A percentile compares a stretch with the other conserved stretches of the same genome.
Evolutionary conservation across 2,329 filamentous ascomycete species (phyloP).

Genomic region (Xylaria sp.): DNA sequence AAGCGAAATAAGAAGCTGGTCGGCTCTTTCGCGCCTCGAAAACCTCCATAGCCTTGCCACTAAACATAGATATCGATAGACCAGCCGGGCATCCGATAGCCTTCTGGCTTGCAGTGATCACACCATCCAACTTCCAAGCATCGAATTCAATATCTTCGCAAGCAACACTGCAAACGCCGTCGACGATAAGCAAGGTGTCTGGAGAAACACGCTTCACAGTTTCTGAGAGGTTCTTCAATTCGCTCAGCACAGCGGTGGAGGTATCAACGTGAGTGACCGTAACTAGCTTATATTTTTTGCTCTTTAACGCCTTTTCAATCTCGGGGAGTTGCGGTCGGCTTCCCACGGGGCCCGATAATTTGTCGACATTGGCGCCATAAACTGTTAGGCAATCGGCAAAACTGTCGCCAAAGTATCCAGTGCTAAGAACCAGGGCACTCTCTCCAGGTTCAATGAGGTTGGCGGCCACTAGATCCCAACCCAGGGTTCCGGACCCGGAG

Average conservation of each 20-base stretch:
- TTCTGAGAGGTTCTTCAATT: constrained; percentile 85
- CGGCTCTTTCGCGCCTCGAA: constrained; percentile 85
- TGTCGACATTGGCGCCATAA: constrained; percentile 90
- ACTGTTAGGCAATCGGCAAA: constrained; percentile 92
- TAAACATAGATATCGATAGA: constrained; percentile 93
- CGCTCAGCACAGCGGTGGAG: constrained; percentile 93
- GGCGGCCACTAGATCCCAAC: constrained; percentile 96
- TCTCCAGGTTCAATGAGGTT: constrained; percentile 92
- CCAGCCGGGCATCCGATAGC: constrained; percentile 96
- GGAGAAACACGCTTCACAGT: constrained; percentile 88
- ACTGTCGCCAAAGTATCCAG: constrained; percentile 95
- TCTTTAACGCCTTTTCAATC: constrained; percentile 86
- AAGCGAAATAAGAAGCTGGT: constrained; percentile 91
- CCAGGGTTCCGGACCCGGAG: constrained; percentile 92
- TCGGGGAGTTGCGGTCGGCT: constrained; percentile 86
- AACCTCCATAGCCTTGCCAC: constrained; percentile 83
- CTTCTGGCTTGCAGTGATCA: constrained; percentile 95
- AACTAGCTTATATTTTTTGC: constrained; percentile 93
- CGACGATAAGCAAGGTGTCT: constrained; percentile 89
- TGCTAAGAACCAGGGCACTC: constrained; percentile 91
- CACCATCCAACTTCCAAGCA: constrained; percentile 91
- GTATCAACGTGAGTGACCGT: constrained; percentile 98
- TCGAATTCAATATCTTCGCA: constrained; percentile 97
- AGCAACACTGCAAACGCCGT: constrained; percentile 96
- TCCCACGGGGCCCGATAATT: constrained; percentile 89